Evolutionary conservation across 495 filamentous ascomycete species (phyloP), one percentile per base, ranked within the genome.

Genomic region (Recurvomyces mirabilis): DNA sequence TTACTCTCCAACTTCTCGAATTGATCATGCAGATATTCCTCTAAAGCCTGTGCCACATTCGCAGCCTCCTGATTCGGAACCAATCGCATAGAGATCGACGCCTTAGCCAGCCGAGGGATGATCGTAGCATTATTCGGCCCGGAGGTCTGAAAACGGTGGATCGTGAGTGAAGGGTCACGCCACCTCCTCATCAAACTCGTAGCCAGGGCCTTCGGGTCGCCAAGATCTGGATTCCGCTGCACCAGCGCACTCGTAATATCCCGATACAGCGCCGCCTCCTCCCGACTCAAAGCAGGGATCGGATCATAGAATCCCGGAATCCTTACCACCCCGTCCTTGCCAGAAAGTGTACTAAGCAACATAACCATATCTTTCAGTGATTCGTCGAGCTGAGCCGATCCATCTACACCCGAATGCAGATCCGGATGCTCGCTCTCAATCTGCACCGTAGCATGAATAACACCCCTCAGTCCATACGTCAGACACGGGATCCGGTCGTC

Each of bases 401-500:
- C 91, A 51, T 98, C 89, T 25, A 98, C 88, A 57, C 91, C 91
- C 41, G 84, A 93, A 62, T 98, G 91, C 0, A 94, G 72, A 65
- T 98, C 91, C 0, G 87, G 85, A 47, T 82, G 81, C 34, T 78
- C 75, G 35, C 86, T 93, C 47, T 85, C 79, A 22, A 96, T 74
- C 35, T 84, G 77, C 18, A 98, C 68, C 12, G 85, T 94, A 7
- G 87, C 89, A 59, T 95, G 88, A 13, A 98, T 80, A 20, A 96
- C 87, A n/a, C 91, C 91, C 37, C 91, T 74, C 2, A 94, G 69
- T 6, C 91, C 91, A 51, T 98, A 98, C 1, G 93, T 98, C 25
- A 98, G 65, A 60, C 91, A 96, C 1, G 91, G 91, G 5, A 88
- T 83, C 46, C 87, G 82, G 58, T 98, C 91, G 58, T 95, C 86